These are phyloP conservation scores for Xenosphaeropsis pyriputrescens DNA, from an alignment of 2,329 filamentous ascomycete genomes.

Conservation along the genomic window DNA sequence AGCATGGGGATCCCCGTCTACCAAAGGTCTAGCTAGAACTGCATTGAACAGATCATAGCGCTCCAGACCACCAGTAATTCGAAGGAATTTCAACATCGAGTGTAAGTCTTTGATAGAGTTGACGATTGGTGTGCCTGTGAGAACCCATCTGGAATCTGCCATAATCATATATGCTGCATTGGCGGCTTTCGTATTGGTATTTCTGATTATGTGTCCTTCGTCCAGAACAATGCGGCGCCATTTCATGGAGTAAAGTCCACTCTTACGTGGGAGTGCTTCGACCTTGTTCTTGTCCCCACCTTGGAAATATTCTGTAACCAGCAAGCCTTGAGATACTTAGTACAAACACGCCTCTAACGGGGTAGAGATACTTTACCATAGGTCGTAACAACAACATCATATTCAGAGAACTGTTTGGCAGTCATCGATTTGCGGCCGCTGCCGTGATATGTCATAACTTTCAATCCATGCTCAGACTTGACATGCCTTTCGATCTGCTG, in stretches of 20 bases:
- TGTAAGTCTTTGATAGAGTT: slow-evolving; percentile 74
- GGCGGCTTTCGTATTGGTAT: slow-evolving; percentile 58
- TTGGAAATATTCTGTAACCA: slow-evolving; percentile 49
- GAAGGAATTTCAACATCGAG: slow-evolving; percentile 64
- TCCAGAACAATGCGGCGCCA: slow-evolving; percentile 75
- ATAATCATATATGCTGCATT: slow-evolving; percentile 51
- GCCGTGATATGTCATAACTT: slow-evolving; percentile 64
- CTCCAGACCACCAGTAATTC: slow-evolving; percentile 62
- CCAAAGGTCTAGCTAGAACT: slow-evolving; percentile 55
- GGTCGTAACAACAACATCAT: slow-evolving; percentile 70
- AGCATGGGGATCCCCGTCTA: slow-evolving; percentile 37
- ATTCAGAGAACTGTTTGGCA: slow-evolving; percentile 40
- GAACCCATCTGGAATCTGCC: slow-evolving; percentile 62
- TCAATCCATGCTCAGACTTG: slow-evolving; percentile 42
- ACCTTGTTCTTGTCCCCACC: slow-evolving; percentile 26
- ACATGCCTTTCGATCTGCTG: slow-evolving; percentile 66
- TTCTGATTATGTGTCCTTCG: slow-evolving; percentile 73
- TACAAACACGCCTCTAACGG: too few relatives aligned
- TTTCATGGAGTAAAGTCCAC: slow-evolving; percentile 44
- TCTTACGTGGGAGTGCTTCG: slow-evolving; percentile 20
- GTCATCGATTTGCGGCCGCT: slow-evolving; percentile 37
- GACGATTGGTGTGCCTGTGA: slow-evolving; percentile 72
- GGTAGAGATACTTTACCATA: slow-evolving; percentile 44
- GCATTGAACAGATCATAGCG: slow-evolving; percentile 60
- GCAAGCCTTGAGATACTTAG: slow-evolving; percentile 3